phyloP scores from a whole-genome alignment of 305 asterid species.

The Solanum chacoense region DNA sequence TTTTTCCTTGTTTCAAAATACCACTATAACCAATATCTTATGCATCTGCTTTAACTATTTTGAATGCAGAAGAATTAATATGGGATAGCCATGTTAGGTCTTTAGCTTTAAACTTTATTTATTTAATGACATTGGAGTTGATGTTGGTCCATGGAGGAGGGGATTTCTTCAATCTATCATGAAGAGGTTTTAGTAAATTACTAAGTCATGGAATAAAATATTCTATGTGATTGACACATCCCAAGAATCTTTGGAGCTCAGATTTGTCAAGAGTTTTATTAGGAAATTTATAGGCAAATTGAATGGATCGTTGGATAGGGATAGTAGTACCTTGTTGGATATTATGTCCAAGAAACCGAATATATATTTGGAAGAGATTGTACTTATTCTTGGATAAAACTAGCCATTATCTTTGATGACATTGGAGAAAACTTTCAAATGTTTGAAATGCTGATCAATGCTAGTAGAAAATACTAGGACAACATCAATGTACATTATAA shows the following conservation, averaged over 20 bases:
- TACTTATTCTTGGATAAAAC: background rate
- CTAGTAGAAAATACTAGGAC: background rate
- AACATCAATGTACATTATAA: background rate
- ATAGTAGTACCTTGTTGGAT: background rate
- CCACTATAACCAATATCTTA: too few relatives aligned
- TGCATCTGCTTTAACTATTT: background rate
- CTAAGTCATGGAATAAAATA: background rate
- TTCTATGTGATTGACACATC: background rate
- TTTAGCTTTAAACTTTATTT: too few relatives aligned
- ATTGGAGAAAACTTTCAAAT: background rate
- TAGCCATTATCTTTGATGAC: background rate
- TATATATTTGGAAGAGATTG: too few relatives aligned
- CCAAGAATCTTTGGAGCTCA: background rate
- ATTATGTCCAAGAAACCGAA: background rate
- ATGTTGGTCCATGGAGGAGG: background rate
- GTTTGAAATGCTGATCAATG: background rate
- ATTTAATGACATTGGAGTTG: background rate
- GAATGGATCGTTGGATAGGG: background rate
- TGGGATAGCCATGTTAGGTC: too few relatives aligned
- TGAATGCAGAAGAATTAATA: background rate
- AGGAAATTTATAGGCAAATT: background rate
- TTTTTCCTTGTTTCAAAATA: background rate
- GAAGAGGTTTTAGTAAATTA: background rate
- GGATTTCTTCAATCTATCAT: background rate
- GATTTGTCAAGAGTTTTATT: background rate